Evolutionary conservation across 257 asterid species (phyloP).

Genomic region (Pogostemon cablin): DNA sequence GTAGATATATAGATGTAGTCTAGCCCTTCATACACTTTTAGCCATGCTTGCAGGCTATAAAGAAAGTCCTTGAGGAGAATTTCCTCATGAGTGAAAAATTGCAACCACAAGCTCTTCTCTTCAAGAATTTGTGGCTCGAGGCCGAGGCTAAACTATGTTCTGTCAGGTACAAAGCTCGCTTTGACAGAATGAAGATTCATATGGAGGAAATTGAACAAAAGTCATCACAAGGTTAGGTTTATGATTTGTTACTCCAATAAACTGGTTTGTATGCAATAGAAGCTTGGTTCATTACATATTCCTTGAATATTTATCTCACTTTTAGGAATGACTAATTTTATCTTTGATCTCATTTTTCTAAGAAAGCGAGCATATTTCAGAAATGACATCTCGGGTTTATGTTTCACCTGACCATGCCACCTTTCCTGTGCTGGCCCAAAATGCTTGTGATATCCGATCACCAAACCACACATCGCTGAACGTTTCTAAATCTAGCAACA

Average conservation of each 20-base stretch:
- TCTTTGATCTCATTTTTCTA: constrained; percentile 28
- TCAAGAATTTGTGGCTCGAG: constrained; percentile 90
- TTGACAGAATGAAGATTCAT: constrained; percentile 67
- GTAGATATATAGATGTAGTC: constrained; percentile 8
- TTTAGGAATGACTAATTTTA: constrained; percentile 24
- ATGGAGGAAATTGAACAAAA: constrained; percentile 54
- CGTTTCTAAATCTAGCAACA: constrained; percentile 26
- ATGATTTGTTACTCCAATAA: not conserved
- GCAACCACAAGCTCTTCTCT: constrained; percentile 65
- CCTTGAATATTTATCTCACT: too few relatives aligned
- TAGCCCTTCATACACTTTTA: constrained; percentile 16
- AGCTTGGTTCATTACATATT: too few relatives aligned
- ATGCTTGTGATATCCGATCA: constrained; percentile 23
- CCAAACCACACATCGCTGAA: constrained; percentile 27
- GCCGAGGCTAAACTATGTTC: constrained; percentile 92
- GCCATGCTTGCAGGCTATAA: constrained; percentile 63
- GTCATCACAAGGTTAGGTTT: constrained; percentile 56
- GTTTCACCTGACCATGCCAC: constrained; percentile 29
- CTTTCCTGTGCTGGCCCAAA: constrained; percentile 22
- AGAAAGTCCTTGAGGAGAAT: constrained; percentile 78
- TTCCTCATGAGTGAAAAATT: constrained; percentile 55
- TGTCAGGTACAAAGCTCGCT: constrained; percentile 73
- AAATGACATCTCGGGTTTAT: constrained; percentile 32
- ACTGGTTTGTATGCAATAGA: not conserved
- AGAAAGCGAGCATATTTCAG: constrained; percentile 38